These are phyloP conservation scores for Sclerospora graminicola DNA, from an alignment of 352 stramenopile species.

Conservation along the genomic window DNA sequence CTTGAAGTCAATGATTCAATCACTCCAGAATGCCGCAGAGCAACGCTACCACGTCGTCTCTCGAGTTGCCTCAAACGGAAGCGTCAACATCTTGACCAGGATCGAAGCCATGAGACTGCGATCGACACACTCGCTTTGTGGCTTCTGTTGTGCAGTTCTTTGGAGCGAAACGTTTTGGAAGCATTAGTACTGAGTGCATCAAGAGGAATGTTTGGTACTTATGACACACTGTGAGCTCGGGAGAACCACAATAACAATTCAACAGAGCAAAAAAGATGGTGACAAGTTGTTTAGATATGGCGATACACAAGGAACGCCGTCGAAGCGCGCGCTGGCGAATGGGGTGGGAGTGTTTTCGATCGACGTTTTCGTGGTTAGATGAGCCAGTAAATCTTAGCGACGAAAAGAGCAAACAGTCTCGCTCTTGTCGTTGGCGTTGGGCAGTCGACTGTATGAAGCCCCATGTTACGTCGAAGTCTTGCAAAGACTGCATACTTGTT, in stretches of 20 bases:
- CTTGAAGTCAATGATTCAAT: constrained; percentile 11
- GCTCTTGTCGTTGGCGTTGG: constrained; percentile 47
- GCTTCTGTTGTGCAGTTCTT: constrained; percentile 26
- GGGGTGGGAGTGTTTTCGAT: constrained; percentile 64
- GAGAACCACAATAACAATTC: no score
- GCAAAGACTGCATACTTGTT: constrained; percentile 19
- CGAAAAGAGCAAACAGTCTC: constrained; percentile 7
- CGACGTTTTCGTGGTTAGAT: constrained; percentile 48
- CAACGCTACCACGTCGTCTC: constrained; percentile 15
- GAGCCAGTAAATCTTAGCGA: constrained; percentile 22
- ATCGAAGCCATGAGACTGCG: constrained; percentile 1
- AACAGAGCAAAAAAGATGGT: no score
- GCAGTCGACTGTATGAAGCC: constrained; percentile 34
- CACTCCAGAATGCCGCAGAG: constrained; percentile 9
- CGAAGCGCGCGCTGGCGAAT: constrained; percentile 29
- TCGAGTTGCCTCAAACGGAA: constrained; percentile 18
- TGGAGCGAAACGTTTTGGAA: constrained; percentile 20
- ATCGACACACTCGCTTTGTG: constrained; percentile 9
- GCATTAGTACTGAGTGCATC: no score
- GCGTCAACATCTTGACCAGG: constrained; percentile 4
- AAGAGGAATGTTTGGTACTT: no score
- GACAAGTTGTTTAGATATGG: constrained; percentile 23
- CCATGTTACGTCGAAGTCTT: constrained; percentile 23
- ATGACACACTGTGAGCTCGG: no score
- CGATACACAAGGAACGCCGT: constrained; percentile 17